Conservation (phyloP, 345 rosid species). For the Linum usitatissimum region DNA sequence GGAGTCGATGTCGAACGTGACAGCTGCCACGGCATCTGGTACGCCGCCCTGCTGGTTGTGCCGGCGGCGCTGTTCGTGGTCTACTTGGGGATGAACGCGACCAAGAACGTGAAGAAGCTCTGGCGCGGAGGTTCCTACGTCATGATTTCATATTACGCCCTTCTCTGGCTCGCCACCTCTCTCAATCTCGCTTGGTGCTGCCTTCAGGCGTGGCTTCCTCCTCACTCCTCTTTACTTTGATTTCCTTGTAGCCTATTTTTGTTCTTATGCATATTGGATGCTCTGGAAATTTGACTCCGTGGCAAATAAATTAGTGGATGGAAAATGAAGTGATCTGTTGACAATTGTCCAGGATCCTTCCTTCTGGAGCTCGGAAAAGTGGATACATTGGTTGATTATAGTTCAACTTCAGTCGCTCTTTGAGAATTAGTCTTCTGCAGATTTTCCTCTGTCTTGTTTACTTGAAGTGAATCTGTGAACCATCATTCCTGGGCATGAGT, state of each 20-base stretch:
- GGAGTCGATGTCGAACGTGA: not conserved
- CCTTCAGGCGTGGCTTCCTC: constrained; percentile 29
- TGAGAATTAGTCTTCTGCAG: not conserved
- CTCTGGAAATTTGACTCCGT: not conserved
- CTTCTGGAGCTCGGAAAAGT: not conserved
- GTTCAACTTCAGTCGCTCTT: not conserved
- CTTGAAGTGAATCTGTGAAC: not conserved
- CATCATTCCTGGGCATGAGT: not conserved
- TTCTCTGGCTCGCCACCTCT: constrained; percentile 37
- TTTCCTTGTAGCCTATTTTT: not conserved
- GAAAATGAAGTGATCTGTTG: not conserved
- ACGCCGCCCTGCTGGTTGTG: constrained; percentile 24
- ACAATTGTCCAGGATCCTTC: not conserved
- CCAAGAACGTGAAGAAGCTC: constrained; percentile 38
- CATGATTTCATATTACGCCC: constrained; percentile 42
- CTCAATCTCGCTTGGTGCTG: constrained; percentile 53
- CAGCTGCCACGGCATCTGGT: constrained; percentile 32
- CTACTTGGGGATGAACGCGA: constrained; percentile 41
- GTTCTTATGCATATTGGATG: too few species aligned
- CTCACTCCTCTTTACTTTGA: not conserved
- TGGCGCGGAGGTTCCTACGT: constrained; percentile 33
- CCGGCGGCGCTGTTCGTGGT: constrained; percentile 34
- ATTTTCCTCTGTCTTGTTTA: too few species aligned
- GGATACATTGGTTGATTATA: not conserved
- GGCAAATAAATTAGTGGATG: not conserved